Base-by-base conservation (phyloP, 257 asterid species). In the Solanum etuberosum region DNA sequence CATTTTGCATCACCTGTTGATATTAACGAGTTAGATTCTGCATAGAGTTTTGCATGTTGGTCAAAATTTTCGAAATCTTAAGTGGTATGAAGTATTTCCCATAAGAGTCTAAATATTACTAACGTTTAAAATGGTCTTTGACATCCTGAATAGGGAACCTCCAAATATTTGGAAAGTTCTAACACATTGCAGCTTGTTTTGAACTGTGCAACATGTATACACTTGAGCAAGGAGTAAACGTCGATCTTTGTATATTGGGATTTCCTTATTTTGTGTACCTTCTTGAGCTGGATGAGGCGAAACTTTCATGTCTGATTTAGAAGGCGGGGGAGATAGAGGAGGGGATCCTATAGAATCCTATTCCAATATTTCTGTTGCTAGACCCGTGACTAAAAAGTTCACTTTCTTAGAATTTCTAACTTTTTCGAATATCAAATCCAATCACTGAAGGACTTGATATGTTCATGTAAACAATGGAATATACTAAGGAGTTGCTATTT, bases 1-100 rank as follows among this genome's bases (percentile, higher is more conserved):
- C 99, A 32, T 95, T 91, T 92, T 93, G 93, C 98, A 96, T 96
- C 87, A 96, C 97, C 99, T 96, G 94, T 87, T 57, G 84, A 51
- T 81, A 71, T 32, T 42, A 34, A 82, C 3, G 16, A 72, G 46
- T 38, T 76, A 88, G 25, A 72, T 72, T 71, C 68, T 85, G 25
- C 63, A 78, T 9, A 46, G 35, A 38, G 61, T 78, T 78, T 43
- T 78, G 37, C 40, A 15, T 84, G 86, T 83, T 84, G 61, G 61
- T 84, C 21, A 61, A 38, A 61, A 25, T 25, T 63, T 13, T 84
- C 4, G 10, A 38, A 37, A 38, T 84, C 42, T 38, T 43, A 84
- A 25, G 63, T 38, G 35, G 63, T 37, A 84, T 40, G 35, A 46
- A 80, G 84, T 46, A 80, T 80, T 29, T 76, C 21, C 42, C 6